phyloP scores from a whole-genome alignment of 2,329 filamentous ascomycete species.

The Ophiognomonia clavigignenti-juglandacearum region DNA sequence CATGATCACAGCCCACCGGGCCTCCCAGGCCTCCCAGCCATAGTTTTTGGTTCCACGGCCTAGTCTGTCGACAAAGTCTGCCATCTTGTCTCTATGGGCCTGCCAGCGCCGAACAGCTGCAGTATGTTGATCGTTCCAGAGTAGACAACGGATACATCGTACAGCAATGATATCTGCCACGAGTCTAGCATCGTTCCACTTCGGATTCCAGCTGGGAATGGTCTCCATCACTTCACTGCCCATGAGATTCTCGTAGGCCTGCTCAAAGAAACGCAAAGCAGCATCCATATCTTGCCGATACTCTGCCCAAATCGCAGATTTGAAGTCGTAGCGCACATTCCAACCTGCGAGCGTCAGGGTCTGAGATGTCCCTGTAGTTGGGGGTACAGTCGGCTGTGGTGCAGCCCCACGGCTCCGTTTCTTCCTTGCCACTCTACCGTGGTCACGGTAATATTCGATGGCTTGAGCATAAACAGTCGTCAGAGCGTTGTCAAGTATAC shows the following conservation, averaged over 20 bases:
- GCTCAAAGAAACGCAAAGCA: constrained; percentile 79
- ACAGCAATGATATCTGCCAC: constrained; percentile 78
- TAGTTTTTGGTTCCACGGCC: constrained; percentile 86
- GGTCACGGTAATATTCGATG: constrained; percentile 87
- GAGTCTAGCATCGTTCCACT: constrained; percentile 90
- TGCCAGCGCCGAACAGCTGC: constrained; percentile 77
- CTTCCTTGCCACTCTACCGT: constrained; percentile 86
- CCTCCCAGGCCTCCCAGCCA: constrained; percentile 91
- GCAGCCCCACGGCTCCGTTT: constrained; percentile 77
- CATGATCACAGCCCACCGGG: constrained; percentile 63
- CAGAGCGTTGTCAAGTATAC: constrained; percentile 70
- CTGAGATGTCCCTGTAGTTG: constrained; percentile 78
- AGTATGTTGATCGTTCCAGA: constrained; percentile 77
- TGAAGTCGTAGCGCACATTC: constrained; percentile 94
- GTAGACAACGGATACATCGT: constrained; percentile 73
- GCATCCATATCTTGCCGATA: constrained; percentile 90
- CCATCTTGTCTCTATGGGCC: constrained; percentile 67
- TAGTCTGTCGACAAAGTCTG: constrained; percentile 73
- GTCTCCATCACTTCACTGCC: constrained; percentile 80
- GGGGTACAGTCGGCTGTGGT: constrained; percentile 76
- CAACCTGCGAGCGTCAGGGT: constrained; percentile 81
- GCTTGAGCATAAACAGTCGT: constrained; percentile 67
- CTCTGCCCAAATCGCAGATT: constrained; percentile 84
- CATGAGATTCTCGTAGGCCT: constrained; percentile 79
- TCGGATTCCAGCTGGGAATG: constrained; percentile 82